These are phyloP conservation scores for Chalaropsis ovoidea DNA, from an alignment of 2,329 filamentous ascomycete species.

Conservation along the genomic window DNA sequence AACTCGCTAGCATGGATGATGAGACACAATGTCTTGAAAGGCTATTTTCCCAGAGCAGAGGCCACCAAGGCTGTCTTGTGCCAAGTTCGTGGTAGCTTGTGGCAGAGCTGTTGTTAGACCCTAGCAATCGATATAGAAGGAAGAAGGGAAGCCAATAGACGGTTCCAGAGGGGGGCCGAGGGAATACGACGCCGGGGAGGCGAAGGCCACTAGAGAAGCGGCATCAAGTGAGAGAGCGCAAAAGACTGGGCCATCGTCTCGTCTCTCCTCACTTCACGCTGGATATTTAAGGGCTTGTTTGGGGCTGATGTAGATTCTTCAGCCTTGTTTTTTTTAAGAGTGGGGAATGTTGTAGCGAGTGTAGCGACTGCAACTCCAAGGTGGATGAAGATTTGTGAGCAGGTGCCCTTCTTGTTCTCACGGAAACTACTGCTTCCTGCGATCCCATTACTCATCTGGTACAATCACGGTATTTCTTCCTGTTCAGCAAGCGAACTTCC, in stretches of 20 bases:
- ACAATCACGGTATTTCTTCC: not conserved
- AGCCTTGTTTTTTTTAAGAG: not conserved
- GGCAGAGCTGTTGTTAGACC: not conserved
- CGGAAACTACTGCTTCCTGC: not conserved
- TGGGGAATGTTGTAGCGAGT: not conserved
- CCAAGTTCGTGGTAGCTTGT: too few relatives aligned
- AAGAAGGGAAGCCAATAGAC: slow-evolving; percentile 4
- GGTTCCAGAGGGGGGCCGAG: not conserved
- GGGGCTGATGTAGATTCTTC: not conserved
- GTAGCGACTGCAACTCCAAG: not conserved
- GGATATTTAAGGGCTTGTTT: not conserved
- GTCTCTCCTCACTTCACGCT: not conserved
- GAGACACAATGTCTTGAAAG: slow-evolving; percentile 1
- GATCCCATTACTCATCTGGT: not conserved
- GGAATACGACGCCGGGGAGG: not conserved
- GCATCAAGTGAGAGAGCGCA: not conserved
- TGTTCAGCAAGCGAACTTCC: not conserved
- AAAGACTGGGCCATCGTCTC: not conserved
- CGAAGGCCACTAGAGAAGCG: not conserved
- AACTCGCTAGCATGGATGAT: not conserved
- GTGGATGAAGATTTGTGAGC: slow-evolving; percentile 7
- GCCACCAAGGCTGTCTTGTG: too few relatives aligned
- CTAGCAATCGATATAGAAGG: not conserved
- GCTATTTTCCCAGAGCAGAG: not conserved
- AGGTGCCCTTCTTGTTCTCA: not conserved